A percentile compares a stretch with the other conserved stretches of the same genome.
These are phyloP conservation scores for Pythium sp. DNA, from an alignment of 352 stramenopile species.

Conservation along the genomic window DNA sequence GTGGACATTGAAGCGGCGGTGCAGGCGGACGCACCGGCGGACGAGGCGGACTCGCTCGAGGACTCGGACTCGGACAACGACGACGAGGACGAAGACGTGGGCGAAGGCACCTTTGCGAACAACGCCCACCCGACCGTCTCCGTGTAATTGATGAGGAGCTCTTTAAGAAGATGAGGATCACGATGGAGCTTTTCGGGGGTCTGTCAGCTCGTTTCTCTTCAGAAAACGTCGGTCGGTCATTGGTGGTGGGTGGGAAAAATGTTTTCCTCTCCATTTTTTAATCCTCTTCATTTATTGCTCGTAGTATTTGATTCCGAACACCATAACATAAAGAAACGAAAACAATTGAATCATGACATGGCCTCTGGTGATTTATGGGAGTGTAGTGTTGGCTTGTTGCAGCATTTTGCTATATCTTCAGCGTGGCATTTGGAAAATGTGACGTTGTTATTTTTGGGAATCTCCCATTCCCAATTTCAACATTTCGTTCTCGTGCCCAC, in stretches of 20 bases:
- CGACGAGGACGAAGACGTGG: constrained; percentile 31
- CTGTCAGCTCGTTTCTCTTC: not conserved
- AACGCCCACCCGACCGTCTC: constrained; percentile 29
- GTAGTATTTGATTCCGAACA: constrained; percentile 8
- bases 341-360: not conserved
- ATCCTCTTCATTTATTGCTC: constrained; percentile 9
- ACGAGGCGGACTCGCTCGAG: constrained; percentile 37
- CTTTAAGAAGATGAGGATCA: not conserved
- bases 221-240: constrained; percentile 1
- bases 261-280: constrained; percentile 11
- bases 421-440: not conserved
- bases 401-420: not conserved
- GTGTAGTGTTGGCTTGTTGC: not conserved
- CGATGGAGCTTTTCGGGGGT: not conserved
- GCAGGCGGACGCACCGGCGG: constrained; percentile 30
- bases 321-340: not conserved
- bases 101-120: constrained; percentile 64
- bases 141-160: constrained; percentile 8
- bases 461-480: not conserved
- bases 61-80: constrained; percentile 55
- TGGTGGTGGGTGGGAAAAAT: constrained; percentile 5
- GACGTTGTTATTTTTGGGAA: not conserved
- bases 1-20: constrained; percentile 54
- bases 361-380: not conserved
- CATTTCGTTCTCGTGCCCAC: not conserved